Evolutionary conservation across 2,329 filamentous ascomycete genomes (phyloP).

Genomic region (Aspergillus ochraceoroseus): DNA sequence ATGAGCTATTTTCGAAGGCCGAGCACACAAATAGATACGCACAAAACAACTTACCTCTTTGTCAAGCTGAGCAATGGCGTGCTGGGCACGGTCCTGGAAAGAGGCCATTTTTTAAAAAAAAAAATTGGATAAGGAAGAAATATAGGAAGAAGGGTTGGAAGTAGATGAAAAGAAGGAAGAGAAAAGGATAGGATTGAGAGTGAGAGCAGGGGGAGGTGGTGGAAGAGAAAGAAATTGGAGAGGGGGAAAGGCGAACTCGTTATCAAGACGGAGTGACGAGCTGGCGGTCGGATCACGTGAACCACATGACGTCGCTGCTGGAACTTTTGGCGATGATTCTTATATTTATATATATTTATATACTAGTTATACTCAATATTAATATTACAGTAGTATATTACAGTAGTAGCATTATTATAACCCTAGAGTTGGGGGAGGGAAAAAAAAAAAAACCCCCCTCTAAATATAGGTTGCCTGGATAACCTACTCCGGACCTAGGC

Average conservation of each 20-base stretch:
- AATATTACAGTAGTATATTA: no score
- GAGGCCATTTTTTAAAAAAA: slow-evolving; percentile 35
- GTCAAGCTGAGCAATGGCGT: slow-evolving; percentile 63
- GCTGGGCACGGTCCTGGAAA: slow-evolving; percentile 60
- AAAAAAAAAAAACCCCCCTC: no score
- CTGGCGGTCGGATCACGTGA: slow-evolving; percentile 24
- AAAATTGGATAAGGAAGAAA: not conserved
- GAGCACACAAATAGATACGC: slow-evolving; percentile 25
- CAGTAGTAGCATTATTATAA: no score
- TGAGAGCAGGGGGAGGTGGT: slow-evolving; percentile 1
- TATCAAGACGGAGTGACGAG: slow-evolving; percentile 17
- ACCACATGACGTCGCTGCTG: slow-evolving; percentile 20
- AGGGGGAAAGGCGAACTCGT: slow-evolving; percentile 9
- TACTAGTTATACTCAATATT: no score
- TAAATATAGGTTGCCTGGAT: no score
- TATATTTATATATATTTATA: no score
- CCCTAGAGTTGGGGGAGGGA: no score
- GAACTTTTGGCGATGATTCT: no score
- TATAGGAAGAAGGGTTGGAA: slow-evolving; percentile 3
- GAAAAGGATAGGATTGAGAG: slow-evolving; percentile 1
- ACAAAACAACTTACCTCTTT: slow-evolving; percentile 56
- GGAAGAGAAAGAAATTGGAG: slow-evolving; percentile 1
- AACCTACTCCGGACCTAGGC: no score
- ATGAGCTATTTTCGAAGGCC: slow-evolving; percentile 1
- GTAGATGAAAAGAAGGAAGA: slow-evolving; percentile 1